Base-by-base conservation (phyloP, 2,329 filamentous ascomycete species). In the Epichloe baconii region DNA sequence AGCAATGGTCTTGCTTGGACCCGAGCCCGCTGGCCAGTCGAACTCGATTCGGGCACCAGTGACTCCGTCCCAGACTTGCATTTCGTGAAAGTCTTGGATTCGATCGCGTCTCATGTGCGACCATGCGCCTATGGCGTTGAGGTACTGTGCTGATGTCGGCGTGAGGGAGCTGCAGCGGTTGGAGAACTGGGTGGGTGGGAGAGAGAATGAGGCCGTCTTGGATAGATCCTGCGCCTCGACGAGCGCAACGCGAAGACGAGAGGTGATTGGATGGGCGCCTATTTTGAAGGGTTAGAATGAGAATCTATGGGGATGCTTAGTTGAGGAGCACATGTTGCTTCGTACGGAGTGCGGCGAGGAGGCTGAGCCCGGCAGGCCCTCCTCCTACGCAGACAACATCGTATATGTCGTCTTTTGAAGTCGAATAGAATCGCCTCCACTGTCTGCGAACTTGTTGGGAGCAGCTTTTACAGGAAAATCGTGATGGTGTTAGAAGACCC, bases 41-140 rank as follows among this genome's bases (percentile, higher is more conserved):
- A 98, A 98, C 58, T 88, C 85, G 64, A 98, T 93, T 59, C 83
- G 80, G 37, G 89, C 87, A 53, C 82, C 89, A 41, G 86, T 87
- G 52, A 95, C 80, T 55, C 91, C 94, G 66, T 98, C 93, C 93
- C 94, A 98, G 35, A 97, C 93, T 66, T 95, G 86, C 93, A 98
- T 98, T 60, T 91, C 86, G 53, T 94, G 83, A 67, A 96, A 98
- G 1, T 83, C 78, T 70, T 96, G 90, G 36, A 93, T 80, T 35
- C 93, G 81, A 5, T 79, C 73, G 42, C 75, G 71, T 58, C 86
- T 77, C 54, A 96, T 72, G 62, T 94, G 82, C 6, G 75, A 64
- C 93, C 91, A 97, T 47, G 85, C 89, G 37, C 91, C 93, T 54
- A 95, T 93, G 4, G 77, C 73, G 62, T 87, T 76, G 56, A 97